These are phyloP conservation scores for Sphagnurus paluster DNA, from an alignment of 1,284 basidiomycete species.

Conservation along the genomic window DNA sequence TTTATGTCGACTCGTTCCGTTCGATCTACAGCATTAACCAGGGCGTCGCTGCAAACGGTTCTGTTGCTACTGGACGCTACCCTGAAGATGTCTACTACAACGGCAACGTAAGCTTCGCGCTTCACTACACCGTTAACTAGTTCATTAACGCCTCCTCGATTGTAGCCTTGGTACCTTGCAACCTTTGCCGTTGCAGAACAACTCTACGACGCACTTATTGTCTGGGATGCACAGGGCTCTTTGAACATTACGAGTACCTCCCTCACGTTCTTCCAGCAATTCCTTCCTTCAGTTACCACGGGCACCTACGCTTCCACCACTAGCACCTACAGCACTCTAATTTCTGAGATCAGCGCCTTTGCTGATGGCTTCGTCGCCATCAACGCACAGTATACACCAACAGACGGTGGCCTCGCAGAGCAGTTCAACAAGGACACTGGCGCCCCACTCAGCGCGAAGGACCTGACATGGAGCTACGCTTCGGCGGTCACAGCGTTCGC, in stretches of 20 bases:
- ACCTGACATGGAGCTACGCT: conserved; percentile 71
- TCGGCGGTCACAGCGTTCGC: conserved; percentile 52
- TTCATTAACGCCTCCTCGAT: background rate
- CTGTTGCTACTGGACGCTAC: conserved; percentile 58
- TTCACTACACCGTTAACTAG: background rate
- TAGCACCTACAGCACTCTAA: conserved; percentile 47
- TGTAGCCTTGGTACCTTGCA: conserved; percentile 68
- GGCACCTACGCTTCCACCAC: conserved; percentile 50
- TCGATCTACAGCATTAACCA: conserved; percentile 49
- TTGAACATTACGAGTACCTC: conserved; percentile 56
- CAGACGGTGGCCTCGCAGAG: conserved; percentile 53
- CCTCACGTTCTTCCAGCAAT: conserved; percentile 62
- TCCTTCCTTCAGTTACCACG: conserved; percentile 42
- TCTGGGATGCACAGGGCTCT: conserved; percentile 53
- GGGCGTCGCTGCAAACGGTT: conserved; percentile 39
- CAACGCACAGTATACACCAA: conserved; percentile 56
- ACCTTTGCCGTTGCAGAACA: conserved; percentile 69
- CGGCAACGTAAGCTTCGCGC: conserved; percentile 42
- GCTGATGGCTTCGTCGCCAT: conserved; percentile 64
- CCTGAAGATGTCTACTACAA: conserved; percentile 53
- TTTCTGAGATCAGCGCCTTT: conserved; percentile 43
- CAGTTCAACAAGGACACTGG: conserved; percentile 53
- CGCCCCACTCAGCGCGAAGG: conserved; percentile 49
- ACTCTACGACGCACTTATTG: conserved; percentile 61
- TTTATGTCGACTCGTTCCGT: conserved; percentile 54